A percentile compares a stretch with the other conserved stretches of the same genome.
Conservation (phyloP, 352 stramenopile species). For the Pythium guiyangense region DNA sequence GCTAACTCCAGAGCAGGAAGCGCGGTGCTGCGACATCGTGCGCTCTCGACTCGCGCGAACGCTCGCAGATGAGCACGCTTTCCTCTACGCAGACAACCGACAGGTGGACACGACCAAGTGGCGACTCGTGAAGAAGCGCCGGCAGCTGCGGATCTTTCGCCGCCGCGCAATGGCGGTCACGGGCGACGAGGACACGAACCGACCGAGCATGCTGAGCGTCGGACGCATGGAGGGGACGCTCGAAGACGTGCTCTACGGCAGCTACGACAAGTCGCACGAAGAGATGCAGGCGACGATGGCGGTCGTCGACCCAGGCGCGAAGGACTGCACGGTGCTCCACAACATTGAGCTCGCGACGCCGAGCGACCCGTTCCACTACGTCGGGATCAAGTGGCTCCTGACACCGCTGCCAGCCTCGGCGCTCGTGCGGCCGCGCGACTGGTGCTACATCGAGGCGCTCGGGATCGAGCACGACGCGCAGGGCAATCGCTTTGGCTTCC, state of each 20-base stretch:
- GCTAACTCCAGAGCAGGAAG: constrained; percentile 23
- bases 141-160: constrained; percentile 36
- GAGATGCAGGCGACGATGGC: constrained; percentile 34
- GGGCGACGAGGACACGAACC: constrained; percentile 10
- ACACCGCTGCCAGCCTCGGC: constrained; percentile 23
- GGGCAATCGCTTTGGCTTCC: constrained; percentile 32
- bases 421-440: constrained; percentile 24
- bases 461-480: constrained; percentile 30
- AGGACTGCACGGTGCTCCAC: constrained; percentile 33
- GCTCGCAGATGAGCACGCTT: constrained; percentile 26
- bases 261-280: constrained; percentile 32
- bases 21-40: constrained; percentile 28
- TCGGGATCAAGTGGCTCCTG: constrained; percentile 52
- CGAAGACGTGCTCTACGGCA: constrained; percentile 47
- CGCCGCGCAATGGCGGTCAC: constrained; percentile 11
- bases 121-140: constrained; percentile 35
- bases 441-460: constrained; percentile 36
- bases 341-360: constrained; percentile 34
- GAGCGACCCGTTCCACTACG: constrained; percentile 39
- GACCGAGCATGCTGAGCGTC: constrained; percentile 28
- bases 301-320: constrained; percentile 23
- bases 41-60: constrained; percentile 20
- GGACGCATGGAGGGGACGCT: constrained; percentile 40
- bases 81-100: constrained; percentile 18
- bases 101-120: constrained; percentile 38